Base-by-base conservation (phyloP, 331 rosid genomes). In the Acacia pycnantha region DNA sequence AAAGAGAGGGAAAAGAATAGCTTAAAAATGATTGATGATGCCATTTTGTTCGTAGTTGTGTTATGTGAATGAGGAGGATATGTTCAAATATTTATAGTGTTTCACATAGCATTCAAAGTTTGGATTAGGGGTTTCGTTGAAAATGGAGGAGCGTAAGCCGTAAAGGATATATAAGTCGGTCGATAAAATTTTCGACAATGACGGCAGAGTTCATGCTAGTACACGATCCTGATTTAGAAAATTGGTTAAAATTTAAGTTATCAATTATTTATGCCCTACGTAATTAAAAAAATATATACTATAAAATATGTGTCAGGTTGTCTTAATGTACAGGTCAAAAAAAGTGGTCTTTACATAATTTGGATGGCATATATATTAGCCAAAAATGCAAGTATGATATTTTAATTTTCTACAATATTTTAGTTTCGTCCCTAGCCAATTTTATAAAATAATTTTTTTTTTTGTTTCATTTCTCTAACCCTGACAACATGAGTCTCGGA, bases 11-110 rank as follows among this genome's bases (percentile, higher is more conserved):
- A 13, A 9, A 84, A 22, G 77, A 84, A 8, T 0, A 54, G 35
- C 37, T 16, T 83, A 33, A 61, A 78, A 67, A 41, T 46, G 74
- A 46, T 76, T 72, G 74, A 66, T 33, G 11, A 83, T 93, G 88
- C 84, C 24, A 51, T 73, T 41, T 53, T 46, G 19, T 13, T 68
- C 24, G 59, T 26, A 26, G 26, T 56, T 70, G 77, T 53, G 59
- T 18, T 19, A 53, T 53, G 24, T 19, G 21, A 53, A 53, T 53
- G 11, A 2, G 24, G 59, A 19, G 22, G 10, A 13, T 61, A 33
- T 33, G 5, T 33, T 33, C 37, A 33, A 3, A 61, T 61, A 61
- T 61, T 24, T 61, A 61, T 61, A 76, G 35, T 21, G 71, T 24
- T 26, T 44, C 69, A 18, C 29, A 78, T 74, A 11, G 71, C 82